Evolutionary conservation across 176 grass and related monocot genomes (phyloP), one percentile per base, ranked within the genome.

Genomic region (Puya raimondii): DNA sequence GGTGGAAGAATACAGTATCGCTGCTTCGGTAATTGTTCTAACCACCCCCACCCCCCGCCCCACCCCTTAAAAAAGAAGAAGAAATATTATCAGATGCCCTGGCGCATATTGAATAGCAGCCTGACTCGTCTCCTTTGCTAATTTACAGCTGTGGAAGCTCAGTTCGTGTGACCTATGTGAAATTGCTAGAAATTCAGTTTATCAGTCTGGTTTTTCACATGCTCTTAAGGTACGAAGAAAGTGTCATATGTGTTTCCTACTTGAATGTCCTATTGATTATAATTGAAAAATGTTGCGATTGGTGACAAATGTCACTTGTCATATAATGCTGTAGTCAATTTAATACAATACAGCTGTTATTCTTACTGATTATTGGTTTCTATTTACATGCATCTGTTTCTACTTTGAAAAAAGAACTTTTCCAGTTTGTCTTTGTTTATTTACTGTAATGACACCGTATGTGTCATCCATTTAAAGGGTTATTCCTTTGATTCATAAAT

Each of bases 1-100:
- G 72, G 92, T 96, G 79, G 88, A 96, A 82, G 92, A 96, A 83
- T 96, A 96, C 50, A 96, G 88, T 52, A 73, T 96, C 15, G 92
- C 92, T 79, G 92, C 92, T 83, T 88, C 92, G 27, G 92, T 92
- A 89, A 82, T 25, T 20, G 23, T 47, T 82, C 26, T 21, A 50
- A 26, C 25, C 59, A 22, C 48, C 51, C 52, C 53, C 3, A 8
- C 1, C 10, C 2, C 12, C 5, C 53, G 13, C 51, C 3, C 23
- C 9, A 12, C 14, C 25, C 22, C n/a, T 9, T 42, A 10, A 1
- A 61, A 9, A 61, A 6, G n/a, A n/a, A n/a, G n/a, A 57, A 16
- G 4, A 17, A 58, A 17, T 17, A 58, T n/a, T n/a, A 17, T 6
- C 53, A 58, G 25, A 26, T 26, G 18, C 53, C 18, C 53, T 58